Percentiles rank a stretch among this genome's conserved stretches.
Evolutionary conservation across 1,139 yeast genomes (phyloP).

Genomic region (Yamadazyma songkhlaensis): DNA sequence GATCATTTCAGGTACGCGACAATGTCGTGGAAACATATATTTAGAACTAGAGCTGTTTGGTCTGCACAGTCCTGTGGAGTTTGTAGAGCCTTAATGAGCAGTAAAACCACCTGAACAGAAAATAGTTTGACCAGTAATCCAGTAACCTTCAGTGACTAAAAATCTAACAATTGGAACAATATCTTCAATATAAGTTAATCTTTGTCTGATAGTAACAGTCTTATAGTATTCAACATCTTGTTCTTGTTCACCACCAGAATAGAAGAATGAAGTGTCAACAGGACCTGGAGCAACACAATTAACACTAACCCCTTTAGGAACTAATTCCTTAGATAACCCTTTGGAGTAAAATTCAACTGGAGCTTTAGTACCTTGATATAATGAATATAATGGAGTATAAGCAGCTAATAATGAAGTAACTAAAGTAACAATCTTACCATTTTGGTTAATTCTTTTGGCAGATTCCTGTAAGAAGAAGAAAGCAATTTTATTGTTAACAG

Average conservation of each 20-base stretch:
- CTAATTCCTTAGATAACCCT: conserved; percentile 57
- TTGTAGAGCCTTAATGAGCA: conserved; percentile 34
- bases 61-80: not conserved
- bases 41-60: too few relatives aligned
- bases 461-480: conserved; percentile 63
- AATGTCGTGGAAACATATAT: too few relatives aligned
- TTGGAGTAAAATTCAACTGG: conserved; percentile 60
- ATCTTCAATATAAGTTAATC: conserved; percentile 58
- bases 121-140: conserved; percentile 71
- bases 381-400: conserved; percentile 54
- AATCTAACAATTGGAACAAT: conserved; percentile 63
- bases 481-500: conserved; percentile 56
- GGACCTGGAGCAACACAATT: conserved; percentile 69
- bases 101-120: conserved; percentile 67
- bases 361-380: conserved; percentile 61
- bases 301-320: conserved; percentile 46
- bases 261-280: conserved; percentile 69
- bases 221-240: conserved; percentile 56
- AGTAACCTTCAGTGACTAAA: conserved; percentile 61
- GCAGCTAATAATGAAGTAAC: conserved; percentile 69
- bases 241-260: conserved; percentile 57
- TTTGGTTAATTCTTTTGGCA: conserved; percentile 45
- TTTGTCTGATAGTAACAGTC: conserved; percentile 42
- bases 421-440: conserved; percentile 54
- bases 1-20: too few relatives aligned